Conservation (phyloP, 2,329 filamentous ascomycete genomes). For the Pleomassaria siparia region DNA sequence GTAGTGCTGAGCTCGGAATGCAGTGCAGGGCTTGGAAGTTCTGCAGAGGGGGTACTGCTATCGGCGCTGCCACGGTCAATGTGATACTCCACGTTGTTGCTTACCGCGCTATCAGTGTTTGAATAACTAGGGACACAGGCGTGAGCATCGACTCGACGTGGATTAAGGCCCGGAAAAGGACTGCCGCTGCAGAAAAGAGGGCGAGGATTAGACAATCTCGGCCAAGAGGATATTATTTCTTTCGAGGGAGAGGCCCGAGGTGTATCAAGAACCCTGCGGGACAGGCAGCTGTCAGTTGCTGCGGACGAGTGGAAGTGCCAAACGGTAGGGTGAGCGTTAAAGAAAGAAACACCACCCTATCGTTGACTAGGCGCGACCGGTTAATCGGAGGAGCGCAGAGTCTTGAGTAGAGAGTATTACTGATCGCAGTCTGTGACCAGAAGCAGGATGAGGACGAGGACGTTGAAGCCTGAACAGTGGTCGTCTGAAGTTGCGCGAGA, state of each 20-base stretch:
- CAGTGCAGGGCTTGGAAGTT: constrained; percentile 14
- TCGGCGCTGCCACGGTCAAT: constrained; percentile 29
- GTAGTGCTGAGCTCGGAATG: constrained; percentile 23
- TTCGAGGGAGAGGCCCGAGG: constrained; percentile 32
- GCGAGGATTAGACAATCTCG: constrained; percentile 30
- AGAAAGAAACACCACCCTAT: constrained; percentile 23
- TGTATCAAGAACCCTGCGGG: constrained; percentile 28
- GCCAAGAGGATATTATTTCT: constrained; percentile 38
- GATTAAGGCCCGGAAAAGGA: constrained; percentile 31
- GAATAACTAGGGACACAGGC: constrained; percentile 9
- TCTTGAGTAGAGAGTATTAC: constrained; percentile 9
- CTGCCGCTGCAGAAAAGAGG: constrained; percentile 19
- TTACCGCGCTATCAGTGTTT: constrained; percentile 24
- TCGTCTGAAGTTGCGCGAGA: not conserved
- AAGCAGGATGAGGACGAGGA: not conserved
- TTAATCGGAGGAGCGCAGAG: constrained; percentile 27
- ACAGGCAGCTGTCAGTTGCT: constrained; percentile 29
- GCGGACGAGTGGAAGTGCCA: constrained; percentile 42
- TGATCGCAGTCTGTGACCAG: constrained; percentile 2
- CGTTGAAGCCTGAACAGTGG: not conserved
- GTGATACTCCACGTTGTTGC: constrained; percentile 18
- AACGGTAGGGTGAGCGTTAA: constrained; percentile 29
- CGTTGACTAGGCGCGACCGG: constrained; percentile 24
- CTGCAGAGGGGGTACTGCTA: constrained; percentile 9
- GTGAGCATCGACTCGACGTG: constrained; percentile 17